Percentiles rank a stretch among this genome's conserved stretches.
phyloP scores from a whole-genome alignment of 2,329 filamentous ascomycete genomes.

The Cordyceps militaris region DNA sequence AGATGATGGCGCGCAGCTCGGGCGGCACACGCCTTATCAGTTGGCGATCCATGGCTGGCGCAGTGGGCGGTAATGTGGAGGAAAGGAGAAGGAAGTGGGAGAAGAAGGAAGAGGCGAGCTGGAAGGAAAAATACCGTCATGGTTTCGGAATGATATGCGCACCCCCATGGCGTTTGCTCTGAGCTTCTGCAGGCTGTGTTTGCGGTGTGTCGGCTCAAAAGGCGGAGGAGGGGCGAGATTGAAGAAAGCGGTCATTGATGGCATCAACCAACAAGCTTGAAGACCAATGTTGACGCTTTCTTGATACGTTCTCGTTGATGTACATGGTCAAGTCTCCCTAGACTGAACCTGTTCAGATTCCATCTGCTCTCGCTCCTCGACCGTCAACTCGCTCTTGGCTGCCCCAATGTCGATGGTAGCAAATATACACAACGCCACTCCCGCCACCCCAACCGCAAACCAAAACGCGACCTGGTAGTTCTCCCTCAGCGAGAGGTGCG shows the following conservation, averaged over 20 bases:
- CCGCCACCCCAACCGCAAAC: conserved; percentile 49
- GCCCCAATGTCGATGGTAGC: conserved; percentile 21
- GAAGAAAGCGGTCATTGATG: no score
- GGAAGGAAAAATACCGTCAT: background rate
- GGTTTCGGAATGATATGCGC: no score
- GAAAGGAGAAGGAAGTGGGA: background rate
- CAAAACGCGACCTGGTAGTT: conserved; percentile 57
- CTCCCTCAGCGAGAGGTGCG: conserved; percentile 28
- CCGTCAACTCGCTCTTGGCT: conserved; percentile 18
- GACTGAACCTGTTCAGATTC: no score
- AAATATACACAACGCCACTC: conserved; percentile 37
- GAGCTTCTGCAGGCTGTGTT: background rate
- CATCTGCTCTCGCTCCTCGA: conserved; percentile 16
- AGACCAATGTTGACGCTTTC: no score
- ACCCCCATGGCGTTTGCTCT: background rate
- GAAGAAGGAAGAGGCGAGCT: no score
- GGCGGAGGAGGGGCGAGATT: no score
- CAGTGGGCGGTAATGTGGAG: background rate
- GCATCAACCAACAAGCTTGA: no score
- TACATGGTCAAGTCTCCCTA: no score
- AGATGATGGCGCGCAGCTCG: background rate
- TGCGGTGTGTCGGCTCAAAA: no score
- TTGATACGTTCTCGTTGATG: no score
- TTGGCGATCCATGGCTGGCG: background rate
- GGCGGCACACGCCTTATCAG: background rate